Percentiles rank a stretch among this genome's conserved stretches.
Conservation (phyloP, 352 stramenopile species). For the Phytophthora europaea region DNA sequence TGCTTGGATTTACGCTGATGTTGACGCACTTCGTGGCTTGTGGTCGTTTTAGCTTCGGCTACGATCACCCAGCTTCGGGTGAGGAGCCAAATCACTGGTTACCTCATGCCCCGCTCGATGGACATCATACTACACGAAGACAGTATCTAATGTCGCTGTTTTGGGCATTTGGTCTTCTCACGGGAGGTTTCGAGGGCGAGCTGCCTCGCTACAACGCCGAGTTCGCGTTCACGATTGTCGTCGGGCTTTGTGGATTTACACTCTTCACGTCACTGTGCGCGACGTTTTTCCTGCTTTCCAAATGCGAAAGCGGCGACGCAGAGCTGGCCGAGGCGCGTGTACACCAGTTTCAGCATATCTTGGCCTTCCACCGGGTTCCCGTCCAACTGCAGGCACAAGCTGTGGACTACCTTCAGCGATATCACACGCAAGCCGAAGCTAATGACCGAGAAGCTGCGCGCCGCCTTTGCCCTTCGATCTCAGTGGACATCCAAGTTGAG, state of each 20-base stretch:
- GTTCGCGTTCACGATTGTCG: slow-evolving; percentile 73
- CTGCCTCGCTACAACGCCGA: slow-evolving; percentile 56
- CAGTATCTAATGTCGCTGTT: slow-evolving; percentile 74
- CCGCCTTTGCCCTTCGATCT: slow-evolving; percentile 76
- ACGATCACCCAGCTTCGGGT: slow-evolving; percentile 30
- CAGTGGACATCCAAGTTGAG: slow-evolving; percentile 76
- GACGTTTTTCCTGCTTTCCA: slow-evolving; percentile 83
- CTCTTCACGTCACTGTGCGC: slow-evolving; percentile 78
- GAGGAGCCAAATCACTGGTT: slow-evolving; percentile 61
- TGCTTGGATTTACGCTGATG: slow-evolving; percentile 58
- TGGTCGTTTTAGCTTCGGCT: slow-evolving; percentile 60
- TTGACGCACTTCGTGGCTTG: slow-evolving; percentile 70
- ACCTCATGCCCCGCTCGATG: slow-evolving; percentile 33
- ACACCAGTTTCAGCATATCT: slow-evolving; percentile 74
- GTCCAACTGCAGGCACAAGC: slow-evolving; percentile 57
- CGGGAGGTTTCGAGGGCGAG: slow-evolving; percentile 68
- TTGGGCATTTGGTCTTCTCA: slow-evolving; percentile 74
- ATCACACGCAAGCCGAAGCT: slow-evolving; percentile 69
- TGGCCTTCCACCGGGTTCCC: slow-evolving; percentile 73
- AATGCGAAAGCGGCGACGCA: slow-evolving; percentile 66
- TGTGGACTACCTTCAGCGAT: slow-evolving; percentile 74
- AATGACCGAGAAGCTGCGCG: slow-evolving; percentile 71
- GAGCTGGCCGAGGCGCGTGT: slow-evolving; percentile 71
- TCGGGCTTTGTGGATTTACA: slow-evolving; percentile 67
- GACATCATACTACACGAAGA: slow-evolving; percentile 13